phyloP scores from a whole-genome alignment of 306 rosid genomes.

The Malus fusca region DNA sequence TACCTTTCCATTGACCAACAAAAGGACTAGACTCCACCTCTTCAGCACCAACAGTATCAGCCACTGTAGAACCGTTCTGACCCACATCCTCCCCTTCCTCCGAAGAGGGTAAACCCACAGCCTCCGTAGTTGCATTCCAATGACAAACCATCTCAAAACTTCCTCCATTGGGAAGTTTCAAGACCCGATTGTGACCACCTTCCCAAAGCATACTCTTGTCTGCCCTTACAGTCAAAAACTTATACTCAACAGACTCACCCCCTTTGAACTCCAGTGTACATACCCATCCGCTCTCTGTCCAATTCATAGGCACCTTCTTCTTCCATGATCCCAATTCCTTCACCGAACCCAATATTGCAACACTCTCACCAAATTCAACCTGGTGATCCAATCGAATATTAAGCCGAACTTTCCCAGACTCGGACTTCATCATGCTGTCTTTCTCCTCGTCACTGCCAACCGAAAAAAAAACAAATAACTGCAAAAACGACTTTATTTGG shows the following conservation, averaged over 20 bases:
- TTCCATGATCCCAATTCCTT: constrained; percentile 82
- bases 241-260: constrained; percentile 43
- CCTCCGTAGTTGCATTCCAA: constrained; percentile 55
- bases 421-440: constrained; percentile 14
- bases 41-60: constrained; percentile 11
- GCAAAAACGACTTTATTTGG: background rate
- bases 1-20: constrained; percentile 93
- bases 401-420: constrained; percentile 38
- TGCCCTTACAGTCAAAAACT: constrained; percentile 39
- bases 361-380: constrained; percentile 73
- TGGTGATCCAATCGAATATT: constrained; percentile 63
- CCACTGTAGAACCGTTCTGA: constrained; percentile 22
- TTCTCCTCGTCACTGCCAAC: constrained; percentile 39
- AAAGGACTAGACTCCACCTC: constrained; percentile 66
- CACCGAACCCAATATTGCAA: constrained; percentile 64
- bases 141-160: constrained; percentile 41
- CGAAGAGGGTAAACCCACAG: constrained; percentile 36
- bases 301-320: constrained; percentile 45
- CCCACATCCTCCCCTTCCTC: constrained; percentile 20
- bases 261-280: constrained; percentile 43
- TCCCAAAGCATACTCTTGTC: constrained; percentile 60
- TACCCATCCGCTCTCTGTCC: constrained; percentile 85
- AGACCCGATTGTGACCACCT: constrained; percentile 54
- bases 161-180: constrained; percentile 54
- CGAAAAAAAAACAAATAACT: background rate